Evolutionary conservation across 768 basidiomycete species (phyloP), one percentile per base, ranked within the genome.

Genomic region (Phaffia australis): DNA sequence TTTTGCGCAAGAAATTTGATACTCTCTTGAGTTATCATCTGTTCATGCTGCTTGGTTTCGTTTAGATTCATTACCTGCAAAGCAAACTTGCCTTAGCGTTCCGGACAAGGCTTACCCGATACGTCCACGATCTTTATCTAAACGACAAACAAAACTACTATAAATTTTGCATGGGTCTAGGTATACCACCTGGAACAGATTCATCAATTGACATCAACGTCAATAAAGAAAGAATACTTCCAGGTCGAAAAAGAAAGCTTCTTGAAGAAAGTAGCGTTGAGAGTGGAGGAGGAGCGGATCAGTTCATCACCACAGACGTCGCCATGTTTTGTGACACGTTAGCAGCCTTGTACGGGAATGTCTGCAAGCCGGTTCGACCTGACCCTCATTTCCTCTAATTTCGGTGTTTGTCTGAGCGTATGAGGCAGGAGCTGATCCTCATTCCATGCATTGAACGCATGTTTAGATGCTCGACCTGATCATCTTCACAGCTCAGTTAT

Each of bases 101-200:
- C 70, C 81, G 93, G 42, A 92, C 89, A 0, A 84, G 89, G 15
- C 79, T 97, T 29, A 92, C 91, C 0, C 84, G 89, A 32, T 97
- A 95, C 75, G 85, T 87, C 0, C 87, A 93, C 73, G 92, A 94
- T 74, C 81, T 98, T 16, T 97, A 98, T 75, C 83, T 98, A 65
- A 75, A 74, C 56, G 74, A 76, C 50, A 76, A 74, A 23, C 70
- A 75, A 50, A 79, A 78, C 55, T 80, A 76, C 69, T 79, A 79
- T 71, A 77, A 76, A 58, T 73, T 77, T 50, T 73, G 75, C 15
- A 62, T 76, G 1, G 76, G 76, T 0, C 71, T 77, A 0, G 75
- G 74, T 29, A 67, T 71, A 6, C 56, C 66, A 3, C 49, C 64
- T 18, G 56, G 49, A n/a, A 59, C 23, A n/a, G 57, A 59, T 19